phyloP scores from a whole-genome alignment of 805 yeast genomes.

The Spathaspora arborariae region DNA sequence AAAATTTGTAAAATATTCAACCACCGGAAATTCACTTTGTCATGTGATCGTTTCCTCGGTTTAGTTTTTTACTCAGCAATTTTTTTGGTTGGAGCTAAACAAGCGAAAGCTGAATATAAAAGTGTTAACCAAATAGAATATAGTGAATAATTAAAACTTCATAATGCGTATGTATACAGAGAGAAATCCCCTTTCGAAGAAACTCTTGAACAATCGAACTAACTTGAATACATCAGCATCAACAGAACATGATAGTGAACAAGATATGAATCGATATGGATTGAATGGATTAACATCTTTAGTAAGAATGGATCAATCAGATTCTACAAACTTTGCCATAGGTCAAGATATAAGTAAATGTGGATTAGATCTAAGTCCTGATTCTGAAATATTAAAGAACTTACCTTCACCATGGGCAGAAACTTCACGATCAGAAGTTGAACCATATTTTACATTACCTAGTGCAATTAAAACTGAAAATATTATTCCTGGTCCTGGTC shows the following conservation, averaged over 20 bases:
- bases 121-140: not conserved
- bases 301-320: conserved; percentile 58
- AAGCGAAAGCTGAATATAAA: not conserved
- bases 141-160: not conserved
- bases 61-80: not conserved
- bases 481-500: conserved; percentile 38
- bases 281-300: conserved; percentile 59
- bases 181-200: not conserved
- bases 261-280: conserved; percentile 62
- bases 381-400: conserved; percentile 51
- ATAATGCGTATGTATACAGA: not conserved
- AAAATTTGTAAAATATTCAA: not conserved
- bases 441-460: conserved; percentile 75
- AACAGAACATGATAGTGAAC: conserved; percentile 5
- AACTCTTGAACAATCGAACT: not conserved
- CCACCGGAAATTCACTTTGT: not conserved
- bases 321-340: conserved; percentile 61
- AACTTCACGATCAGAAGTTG: conserved; percentile 84
- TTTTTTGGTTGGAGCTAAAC: not conserved
- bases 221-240: conserved; percentile 15
- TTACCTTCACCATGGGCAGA: conserved; percentile 96
- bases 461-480: conserved; percentile 28
- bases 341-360: conserved; percentile 71
- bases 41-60: not conserved
- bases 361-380: conserved; percentile 56